Evolutionary conservation across 257 asterid species (phyloP).

Genomic region (Solanum etuberosum): DNA sequence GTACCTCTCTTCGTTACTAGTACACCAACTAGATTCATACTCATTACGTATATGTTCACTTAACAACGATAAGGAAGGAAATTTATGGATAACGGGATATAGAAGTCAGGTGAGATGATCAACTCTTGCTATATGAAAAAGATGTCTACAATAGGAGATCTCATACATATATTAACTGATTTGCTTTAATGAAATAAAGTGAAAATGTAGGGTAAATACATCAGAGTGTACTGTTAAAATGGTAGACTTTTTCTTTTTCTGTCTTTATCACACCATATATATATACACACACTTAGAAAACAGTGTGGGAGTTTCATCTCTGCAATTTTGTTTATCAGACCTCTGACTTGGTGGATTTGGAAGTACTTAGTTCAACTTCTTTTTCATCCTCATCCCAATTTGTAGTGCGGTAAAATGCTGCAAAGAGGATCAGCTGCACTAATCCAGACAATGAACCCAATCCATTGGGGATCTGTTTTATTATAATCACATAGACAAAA

Average conservation of each 20-base stretch:
- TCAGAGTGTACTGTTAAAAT: background rate
- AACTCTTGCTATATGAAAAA: background rate
- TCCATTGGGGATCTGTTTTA: conserved; percentile 39
- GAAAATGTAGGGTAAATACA: background rate
- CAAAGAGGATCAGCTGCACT: conserved; percentile 31
- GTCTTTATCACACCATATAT: background rate
- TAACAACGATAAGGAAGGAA: background rate
- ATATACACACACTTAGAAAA: background rate
- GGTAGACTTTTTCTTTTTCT: background rate
- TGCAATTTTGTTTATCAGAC: background rate
- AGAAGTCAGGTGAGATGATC: background rate
- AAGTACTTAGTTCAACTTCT: background rate
- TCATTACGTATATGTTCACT: background rate
- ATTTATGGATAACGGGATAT: background rate
- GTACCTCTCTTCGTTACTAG: background rate
- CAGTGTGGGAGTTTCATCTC: background rate
- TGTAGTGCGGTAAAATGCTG: conserved; percentile 25
- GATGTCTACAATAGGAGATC: background rate
- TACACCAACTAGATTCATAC: background rate
- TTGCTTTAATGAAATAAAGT: background rate
- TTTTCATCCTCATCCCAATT: conserved; percentile 33
- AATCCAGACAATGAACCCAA: conserved; percentile 38
- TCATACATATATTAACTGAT: background rate
- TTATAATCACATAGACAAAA: background rate
- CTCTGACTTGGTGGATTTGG: background rate